Evolutionary conservation across 2,329 filamentous ascomycete species (phyloP).

Genomic region (Verticillium zaregamsianum): DNA sequence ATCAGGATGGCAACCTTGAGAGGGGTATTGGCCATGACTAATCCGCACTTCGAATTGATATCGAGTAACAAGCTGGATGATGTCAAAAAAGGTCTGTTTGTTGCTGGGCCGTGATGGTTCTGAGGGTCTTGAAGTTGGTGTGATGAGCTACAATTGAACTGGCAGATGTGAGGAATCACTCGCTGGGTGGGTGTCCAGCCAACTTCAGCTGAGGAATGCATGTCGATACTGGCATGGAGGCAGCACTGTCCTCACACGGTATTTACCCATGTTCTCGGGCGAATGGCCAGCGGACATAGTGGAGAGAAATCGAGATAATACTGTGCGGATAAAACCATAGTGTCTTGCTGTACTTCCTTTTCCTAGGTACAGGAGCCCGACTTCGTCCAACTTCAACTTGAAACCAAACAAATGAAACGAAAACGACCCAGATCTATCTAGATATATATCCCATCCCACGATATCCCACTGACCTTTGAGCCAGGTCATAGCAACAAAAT

Average conservation of each 20-base stretch:
- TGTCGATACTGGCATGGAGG: background rate
- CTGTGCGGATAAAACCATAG: background rate
- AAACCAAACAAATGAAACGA: no score
- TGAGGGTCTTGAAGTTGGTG: background rate
- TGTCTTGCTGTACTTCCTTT: background rate
- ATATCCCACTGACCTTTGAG: no score
- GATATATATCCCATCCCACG: no score
- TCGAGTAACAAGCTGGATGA: background rate
- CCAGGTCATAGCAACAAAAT: no score
- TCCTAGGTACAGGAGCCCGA: no score
- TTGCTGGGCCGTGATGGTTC: background rate
- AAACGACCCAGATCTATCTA: no score
- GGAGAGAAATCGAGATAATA: background rate
- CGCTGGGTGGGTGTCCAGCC: background rate
- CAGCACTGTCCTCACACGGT: background rate
- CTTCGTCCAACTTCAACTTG: no score
- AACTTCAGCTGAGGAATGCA: background rate
- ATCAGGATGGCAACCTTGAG: conserved; percentile 77
- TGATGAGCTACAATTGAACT: background rate
- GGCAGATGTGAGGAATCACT: background rate
- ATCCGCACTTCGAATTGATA: background rate
- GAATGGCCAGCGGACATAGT: background rate
- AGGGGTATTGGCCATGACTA: conserved; percentile 31
- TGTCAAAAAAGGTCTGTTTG: background rate
- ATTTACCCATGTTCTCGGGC: background rate